A percentile compares a stretch with the other conserved stretches of the same genome.
Evolutionary conservation across 164 flowering plant species (phyloP).

Genomic region (Cinnamomum chago): DNA sequence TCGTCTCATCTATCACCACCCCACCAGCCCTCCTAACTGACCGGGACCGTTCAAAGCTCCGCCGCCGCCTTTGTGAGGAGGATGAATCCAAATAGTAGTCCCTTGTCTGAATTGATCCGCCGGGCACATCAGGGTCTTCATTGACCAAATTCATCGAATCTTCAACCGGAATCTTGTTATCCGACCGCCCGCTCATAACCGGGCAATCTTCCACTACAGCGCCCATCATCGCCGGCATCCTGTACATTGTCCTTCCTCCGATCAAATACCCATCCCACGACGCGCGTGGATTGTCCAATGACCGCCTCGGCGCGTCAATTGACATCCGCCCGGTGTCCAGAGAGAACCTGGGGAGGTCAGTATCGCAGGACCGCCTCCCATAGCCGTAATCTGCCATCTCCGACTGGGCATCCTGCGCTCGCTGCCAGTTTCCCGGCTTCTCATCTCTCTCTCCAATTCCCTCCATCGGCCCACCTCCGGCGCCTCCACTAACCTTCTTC

Average conservation of each 20-base stretch:
- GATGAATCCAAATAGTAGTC: constrained; percentile 81
- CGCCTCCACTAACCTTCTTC: constrained; percentile 42
- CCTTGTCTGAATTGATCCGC: constrained; percentile 82
- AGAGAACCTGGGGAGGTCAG: constrained; percentile 48
- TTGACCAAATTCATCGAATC: constrained; percentile 36
- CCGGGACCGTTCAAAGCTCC: constrained; percentile 74
- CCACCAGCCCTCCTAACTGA: constrained; percentile 69
- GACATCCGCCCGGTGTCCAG: constrained; percentile 52
- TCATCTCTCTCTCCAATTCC: constrained; percentile 17
- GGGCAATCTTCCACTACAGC: constrained; percentile 78
- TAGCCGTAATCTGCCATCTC: constrained; percentile 85
- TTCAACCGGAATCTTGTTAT: constrained; percentile 70
- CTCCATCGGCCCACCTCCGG: constrained; percentile 4
- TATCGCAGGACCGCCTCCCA: constrained; percentile 68
- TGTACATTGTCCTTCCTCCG: constrained; percentile 29
- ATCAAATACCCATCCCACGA: constrained; percentile 92
- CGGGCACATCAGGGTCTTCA: constrained; percentile 58
- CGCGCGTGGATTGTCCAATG: constrained; percentile 85
- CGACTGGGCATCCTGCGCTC: constrained; percentile 58
- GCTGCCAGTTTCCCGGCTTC: constrained; percentile 40
- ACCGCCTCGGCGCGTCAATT: constrained; percentile 58
- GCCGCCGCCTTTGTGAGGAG: constrained; percentile 55
- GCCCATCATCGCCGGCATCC: constrained; percentile 58
- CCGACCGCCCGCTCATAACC: constrained; percentile 36
- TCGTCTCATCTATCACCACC: constrained; percentile 24